Evolutionary conservation across 495 filamentous ascomycete genomes (phyloP).

Genomic region (Neurospora terricola): DNA sequence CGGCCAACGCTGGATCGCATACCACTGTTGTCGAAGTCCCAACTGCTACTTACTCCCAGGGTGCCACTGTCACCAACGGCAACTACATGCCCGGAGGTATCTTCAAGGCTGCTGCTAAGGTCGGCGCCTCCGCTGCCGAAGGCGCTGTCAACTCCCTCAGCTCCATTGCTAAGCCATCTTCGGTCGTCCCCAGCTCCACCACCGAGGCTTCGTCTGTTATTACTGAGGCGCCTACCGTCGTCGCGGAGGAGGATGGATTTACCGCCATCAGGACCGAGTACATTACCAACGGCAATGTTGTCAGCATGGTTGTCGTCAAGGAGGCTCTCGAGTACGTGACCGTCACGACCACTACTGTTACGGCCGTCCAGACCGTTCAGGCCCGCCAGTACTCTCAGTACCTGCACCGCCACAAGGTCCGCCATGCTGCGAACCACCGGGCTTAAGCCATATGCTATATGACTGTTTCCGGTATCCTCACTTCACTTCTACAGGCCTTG

Average conservation of each 20-base stretch:
- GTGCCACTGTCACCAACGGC: conserved; percentile 5
- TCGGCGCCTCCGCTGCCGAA: not conserved
- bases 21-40: conserved; percentile 10
- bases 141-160: not conserved
- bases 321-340: conserved; percentile 36
- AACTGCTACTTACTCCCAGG: conserved; percentile 13
- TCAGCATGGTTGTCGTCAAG: conserved; percentile 35
- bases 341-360: conserved; percentile 12
- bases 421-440: conserved; percentile 3
- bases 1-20: conserved; percentile 3
- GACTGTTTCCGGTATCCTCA: not conserved
- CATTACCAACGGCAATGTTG: conserved; percentile 26
- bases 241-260: conserved; percentile 17
- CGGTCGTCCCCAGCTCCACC: not conserved
- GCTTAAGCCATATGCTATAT: not conserved
- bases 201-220: conserved; percentile 9
- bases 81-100: conserved; percentile 15
- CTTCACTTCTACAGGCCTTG: not conserved
- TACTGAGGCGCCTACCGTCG: conserved; percentile 15
- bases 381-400: conserved; percentile 14
- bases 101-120: conserved; percentile 14
- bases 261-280: conserved; percentile 33
- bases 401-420: conserved; percentile 12
- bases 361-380: conserved; percentile 9
- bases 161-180: not conserved